Percentiles rank a stretch among this genome's conserved stretches.
Evolutionary conservation across 805 yeast genomes (phyloP).

Genomic region (Cephaloascus fragrans): DNA sequence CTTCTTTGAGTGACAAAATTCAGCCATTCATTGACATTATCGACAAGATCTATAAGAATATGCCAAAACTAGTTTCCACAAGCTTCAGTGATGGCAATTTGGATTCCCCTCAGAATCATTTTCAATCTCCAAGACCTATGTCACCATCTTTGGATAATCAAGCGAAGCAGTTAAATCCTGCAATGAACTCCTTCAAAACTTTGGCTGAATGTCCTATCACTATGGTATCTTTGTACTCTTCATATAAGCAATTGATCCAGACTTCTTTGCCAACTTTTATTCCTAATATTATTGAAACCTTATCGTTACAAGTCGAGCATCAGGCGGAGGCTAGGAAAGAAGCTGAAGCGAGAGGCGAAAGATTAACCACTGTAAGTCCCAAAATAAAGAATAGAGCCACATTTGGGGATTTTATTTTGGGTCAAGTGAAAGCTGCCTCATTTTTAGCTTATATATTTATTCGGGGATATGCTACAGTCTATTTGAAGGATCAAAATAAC

Average conservation of each 20-base stretch:
- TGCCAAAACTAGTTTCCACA: constrained; percentile 64
- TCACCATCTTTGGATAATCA: constrained; percentile 33
- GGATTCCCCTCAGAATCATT: constrained; percentile 11
- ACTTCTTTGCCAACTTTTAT: constrained; percentile 66
- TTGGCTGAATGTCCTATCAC: constrained; percentile 96
- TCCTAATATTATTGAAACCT: constrained; percentile 69
- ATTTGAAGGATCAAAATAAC: constrained; percentile 44
- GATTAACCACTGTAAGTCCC: constrained; percentile 65
- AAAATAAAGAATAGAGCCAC: constrained; percentile 65
- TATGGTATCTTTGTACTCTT: constrained; percentile 83
- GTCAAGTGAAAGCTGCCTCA: constrained; percentile 95
- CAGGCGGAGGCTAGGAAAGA: constrained; percentile 37
- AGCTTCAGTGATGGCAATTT: constrained; percentile 31
- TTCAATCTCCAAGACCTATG: constrained; percentile 25
- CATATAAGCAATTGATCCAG: constrained; percentile 69
- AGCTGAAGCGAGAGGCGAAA: constrained; percentile 45
- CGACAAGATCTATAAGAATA: constrained; percentile 65
- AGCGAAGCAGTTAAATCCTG: constrained; percentile 46
- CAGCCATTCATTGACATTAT: constrained; percentile 72
- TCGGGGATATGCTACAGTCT: constrained; percentile 67
- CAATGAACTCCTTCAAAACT: constrained; percentile 80
- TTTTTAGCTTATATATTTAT: constrained; percentile 88
- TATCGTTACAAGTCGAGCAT: constrained; percentile 71
- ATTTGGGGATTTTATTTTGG: constrained; percentile 80
- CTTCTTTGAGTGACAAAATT: constrained; percentile 56